Evolutionary conservation across 495 filamentous ascomycete species (phyloP).

Genomic region (Podospora comata): DNA sequence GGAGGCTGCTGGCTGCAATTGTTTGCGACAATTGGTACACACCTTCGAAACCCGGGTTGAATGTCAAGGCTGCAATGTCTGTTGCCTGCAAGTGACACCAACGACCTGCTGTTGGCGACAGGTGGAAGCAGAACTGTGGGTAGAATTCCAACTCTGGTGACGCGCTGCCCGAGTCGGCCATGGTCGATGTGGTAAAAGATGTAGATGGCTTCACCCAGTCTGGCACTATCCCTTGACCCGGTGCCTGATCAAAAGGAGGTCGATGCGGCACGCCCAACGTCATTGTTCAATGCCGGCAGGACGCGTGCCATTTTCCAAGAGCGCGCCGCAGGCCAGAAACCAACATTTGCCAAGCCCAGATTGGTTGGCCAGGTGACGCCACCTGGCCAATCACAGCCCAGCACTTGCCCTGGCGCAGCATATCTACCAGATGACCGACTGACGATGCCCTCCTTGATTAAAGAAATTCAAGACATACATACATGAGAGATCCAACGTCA

Average conservation of each 20-base stretch:
- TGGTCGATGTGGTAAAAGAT: conserved; percentile 35
- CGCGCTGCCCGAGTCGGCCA: conserved; percentile 42
- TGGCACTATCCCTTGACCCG: neutral
- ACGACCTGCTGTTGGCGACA: conserved; percentile 75
- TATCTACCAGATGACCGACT: neutral
- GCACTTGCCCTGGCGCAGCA: neutral
- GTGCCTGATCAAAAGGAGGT: neutral
- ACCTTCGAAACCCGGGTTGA: conserved; percentile 67
- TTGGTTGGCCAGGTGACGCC: conserved; percentile 22
- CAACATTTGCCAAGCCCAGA: neutral
- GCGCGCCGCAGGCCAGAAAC: neutral
- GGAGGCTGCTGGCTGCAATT: neutral
- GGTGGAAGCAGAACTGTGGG: conserved; percentile 77
- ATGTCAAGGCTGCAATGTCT: conserved; percentile 62
- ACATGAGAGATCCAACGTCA: neutral
- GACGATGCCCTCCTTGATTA: neutral
- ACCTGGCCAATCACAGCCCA: neutral
- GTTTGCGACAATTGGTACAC: conserved; percentile 13
- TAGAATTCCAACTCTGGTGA: conserved; percentile 51
- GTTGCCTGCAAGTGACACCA: conserved; percentile 77
- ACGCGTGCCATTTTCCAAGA: neutral
- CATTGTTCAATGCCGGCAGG: neutral
- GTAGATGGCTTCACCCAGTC: conserved; percentile 10
- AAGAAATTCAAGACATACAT: neutral
- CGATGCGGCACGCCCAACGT: neutral